A percentile compares a stretch with the other conserved stretches of the same genome.
These are phyloP conservation scores for Sporobolomyces pararoseus DNA, from an alignment of 768 basidiomycete species.

Conservation along the genomic window DNA sequence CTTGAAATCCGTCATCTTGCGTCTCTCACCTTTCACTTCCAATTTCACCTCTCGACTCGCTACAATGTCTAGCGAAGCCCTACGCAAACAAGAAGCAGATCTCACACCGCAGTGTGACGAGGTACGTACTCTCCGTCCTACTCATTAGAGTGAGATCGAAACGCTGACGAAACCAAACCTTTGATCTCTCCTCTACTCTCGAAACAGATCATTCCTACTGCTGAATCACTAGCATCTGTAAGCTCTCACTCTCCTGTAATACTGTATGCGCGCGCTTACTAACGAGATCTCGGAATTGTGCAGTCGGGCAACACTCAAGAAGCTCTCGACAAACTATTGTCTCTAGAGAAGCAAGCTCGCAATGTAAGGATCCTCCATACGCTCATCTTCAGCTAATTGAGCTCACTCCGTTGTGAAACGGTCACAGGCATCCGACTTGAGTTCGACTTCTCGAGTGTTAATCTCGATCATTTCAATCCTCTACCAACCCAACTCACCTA, in stretches of 20 bases:
- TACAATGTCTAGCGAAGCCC: constrained; percentile 17
- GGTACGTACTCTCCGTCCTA: constrained; percentile 3
- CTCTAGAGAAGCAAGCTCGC: constrained; percentile 90
- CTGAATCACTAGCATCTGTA: constrained; percentile 34
- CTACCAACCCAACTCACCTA: constrained; percentile 58
- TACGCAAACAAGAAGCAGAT: constrained; percentile 37
- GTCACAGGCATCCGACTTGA: constrained; percentile 77
- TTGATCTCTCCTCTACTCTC: background rate
- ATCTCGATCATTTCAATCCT: constrained; percentile 67
- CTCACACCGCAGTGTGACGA: constrained; percentile 36
- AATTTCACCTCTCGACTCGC: background rate
- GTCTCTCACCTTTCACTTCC: background rate
- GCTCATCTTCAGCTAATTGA: background rate
- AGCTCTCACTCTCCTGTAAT: background rate
- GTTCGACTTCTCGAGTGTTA: constrained; percentile 82
- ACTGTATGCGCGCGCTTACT: no score
- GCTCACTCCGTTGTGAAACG: no score
- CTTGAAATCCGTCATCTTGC: background rate
- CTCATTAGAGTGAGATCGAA: background rate
- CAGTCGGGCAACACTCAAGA: constrained; percentile 73
- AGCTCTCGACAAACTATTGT: constrained; percentile 80
- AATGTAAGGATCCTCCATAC: constrained; percentile 61
- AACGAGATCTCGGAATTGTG: no score
- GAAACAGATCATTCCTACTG: constrained; percentile 31
- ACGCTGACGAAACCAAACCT: constrained; percentile 14